These are phyloP conservation scores for Teratosphaeria zuluensis DNA, from an alignment of 2,329 filamentous ascomycete species.

Conservation along the genomic window DNA sequence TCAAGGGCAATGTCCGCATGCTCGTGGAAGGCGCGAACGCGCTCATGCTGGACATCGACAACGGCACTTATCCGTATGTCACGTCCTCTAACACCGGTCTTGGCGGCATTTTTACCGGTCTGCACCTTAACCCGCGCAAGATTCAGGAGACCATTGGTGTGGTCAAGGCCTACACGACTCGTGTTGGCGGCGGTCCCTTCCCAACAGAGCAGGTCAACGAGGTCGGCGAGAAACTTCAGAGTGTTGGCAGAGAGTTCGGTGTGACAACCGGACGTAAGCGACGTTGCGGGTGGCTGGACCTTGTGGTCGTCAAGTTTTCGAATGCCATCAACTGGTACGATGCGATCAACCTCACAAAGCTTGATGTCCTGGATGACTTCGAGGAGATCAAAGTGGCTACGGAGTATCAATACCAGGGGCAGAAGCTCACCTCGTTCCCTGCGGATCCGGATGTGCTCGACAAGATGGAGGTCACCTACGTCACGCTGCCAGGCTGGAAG, in stretches of 20 bases:
- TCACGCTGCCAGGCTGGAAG: conserved; percentile 62
- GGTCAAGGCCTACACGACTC: conserved; percentile 58
- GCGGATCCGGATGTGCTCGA: conserved; percentile 51
- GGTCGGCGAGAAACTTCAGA: conserved; percentile 47
- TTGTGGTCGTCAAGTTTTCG: conserved; percentile 60
- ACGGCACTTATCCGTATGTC: conserved; percentile 52
- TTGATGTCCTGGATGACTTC: conserved; percentile 66
- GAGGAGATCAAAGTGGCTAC: conserved; percentile 64
- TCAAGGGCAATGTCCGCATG: conserved; percentile 49
- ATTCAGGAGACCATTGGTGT: conserved; percentile 55
- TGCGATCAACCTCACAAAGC: conserved; percentile 53
- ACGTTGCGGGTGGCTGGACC: conserved; percentile 56
- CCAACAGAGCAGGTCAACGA: conserved; percentile 55
- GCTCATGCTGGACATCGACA: conserved; percentile 58
- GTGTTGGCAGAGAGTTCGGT: conserved; percentile 47
- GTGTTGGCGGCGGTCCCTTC: conserved; percentile 50
- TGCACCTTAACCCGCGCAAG: conserved; percentile 52
- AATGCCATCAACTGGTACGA: conserved; percentile 58
- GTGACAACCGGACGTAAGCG: conserved; percentile 50
- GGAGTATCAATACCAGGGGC: conserved; percentile 53
- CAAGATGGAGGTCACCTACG: conserved; percentile 55
- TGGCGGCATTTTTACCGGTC: conserved; percentile 53
- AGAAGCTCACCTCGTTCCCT: conserved; percentile 53
- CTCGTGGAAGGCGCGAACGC: conserved; percentile 61
- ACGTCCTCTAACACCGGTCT: conserved; percentile 52